Evolutionary conservation across 1,139 yeast species (phyloP).

Genomic region (Saccharomyces pastorianus): DNA sequence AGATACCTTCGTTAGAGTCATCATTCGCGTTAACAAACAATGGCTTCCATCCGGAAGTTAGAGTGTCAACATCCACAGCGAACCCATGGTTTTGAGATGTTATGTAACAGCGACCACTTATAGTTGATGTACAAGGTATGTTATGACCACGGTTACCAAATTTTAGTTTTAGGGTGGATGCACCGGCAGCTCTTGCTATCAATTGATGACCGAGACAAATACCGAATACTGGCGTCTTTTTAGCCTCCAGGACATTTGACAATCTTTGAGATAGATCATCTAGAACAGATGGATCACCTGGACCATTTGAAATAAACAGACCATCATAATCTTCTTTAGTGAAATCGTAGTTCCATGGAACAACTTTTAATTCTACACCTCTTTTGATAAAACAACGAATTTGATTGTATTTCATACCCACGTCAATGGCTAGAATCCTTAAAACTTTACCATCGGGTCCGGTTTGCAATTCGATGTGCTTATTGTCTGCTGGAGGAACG

Average conservation of each 20-base stretch:
- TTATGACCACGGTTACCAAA: constrained; percentile 99
- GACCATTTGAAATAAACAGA: constrained; percentile 94
- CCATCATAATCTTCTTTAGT: constrained; percentile 79
- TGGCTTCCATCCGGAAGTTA: constrained; percentile 82
- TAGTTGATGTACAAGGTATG: constrained; percentile 90
- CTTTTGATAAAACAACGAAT: constrained; percentile 93
- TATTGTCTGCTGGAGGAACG: constrained; percentile 47
- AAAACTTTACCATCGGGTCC: constrained; percentile 68
- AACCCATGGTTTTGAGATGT: constrained; percentile 98
- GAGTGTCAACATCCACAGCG: constrained; percentile 81
- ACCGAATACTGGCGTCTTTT: constrained; percentile 81
- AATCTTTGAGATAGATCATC: constrained; percentile 40
- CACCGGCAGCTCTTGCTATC: constrained; percentile 93
- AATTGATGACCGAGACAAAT: constrained; percentile 98
- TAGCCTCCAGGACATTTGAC: constrained; percentile 49
- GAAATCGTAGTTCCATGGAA: constrained; percentile 92
- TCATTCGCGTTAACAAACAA: constrained; percentile 94
- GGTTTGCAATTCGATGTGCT: constrained; percentile 36
- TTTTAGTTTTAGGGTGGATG: constrained; percentile 81
- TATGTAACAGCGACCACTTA: constrained; percentile 94
- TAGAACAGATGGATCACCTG: constrained; percentile 96
- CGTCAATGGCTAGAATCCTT: constrained; percentile 86
- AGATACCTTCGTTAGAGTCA: constrained; percentile 97
- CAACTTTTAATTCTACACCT: constrained; percentile 93
- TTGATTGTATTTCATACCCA: constrained; percentile 97